These are phyloP conservation scores for Chenopodium quinoa DNA, from an alignment of 148 eudicot species.

Conservation along the genomic window DNA sequence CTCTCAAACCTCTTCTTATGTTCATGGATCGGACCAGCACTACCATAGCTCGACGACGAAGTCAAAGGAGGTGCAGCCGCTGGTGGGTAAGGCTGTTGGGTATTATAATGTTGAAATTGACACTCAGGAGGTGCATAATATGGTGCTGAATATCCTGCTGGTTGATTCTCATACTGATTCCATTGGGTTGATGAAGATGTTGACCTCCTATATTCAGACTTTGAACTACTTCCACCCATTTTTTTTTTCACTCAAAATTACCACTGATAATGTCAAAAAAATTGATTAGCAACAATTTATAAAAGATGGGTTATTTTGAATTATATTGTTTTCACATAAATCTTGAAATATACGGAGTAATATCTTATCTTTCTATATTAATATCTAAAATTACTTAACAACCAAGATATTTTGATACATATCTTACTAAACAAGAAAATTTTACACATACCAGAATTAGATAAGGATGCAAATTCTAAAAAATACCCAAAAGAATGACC, in stretches of 20 bases:
- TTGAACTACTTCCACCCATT: conserved; percentile 55
- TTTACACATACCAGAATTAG: background rate
- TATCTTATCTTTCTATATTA: background rate
- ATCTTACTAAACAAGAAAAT: background rate
- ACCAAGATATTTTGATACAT: background rate
- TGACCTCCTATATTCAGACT: conserved; percentile 25
- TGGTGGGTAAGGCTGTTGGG: conserved; percentile 16
- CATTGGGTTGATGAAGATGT: conserved; percentile 23
- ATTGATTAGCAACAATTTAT: too few relatives aligned
- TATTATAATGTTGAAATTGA: conserved; percentile 30
- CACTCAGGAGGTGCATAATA: conserved; percentile 32
- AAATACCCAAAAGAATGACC: background rate
- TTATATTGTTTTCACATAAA: background rate
- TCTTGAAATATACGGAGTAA: too few relatives aligned
- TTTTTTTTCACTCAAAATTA: conserved; percentile 11
- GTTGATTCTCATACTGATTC: conserved; percentile 31
- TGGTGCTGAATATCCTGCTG: conserved; percentile 38
- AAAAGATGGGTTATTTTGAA: background rate
- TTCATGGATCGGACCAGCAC: conserved; percentile 20
- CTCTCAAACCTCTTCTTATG: conserved; percentile 59
- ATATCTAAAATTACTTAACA: background rate
- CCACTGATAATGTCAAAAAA: background rate
- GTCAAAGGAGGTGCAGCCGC: conserved; percentile 10
- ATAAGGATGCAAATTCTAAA: background rate
- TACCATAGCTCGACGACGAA: conserved; percentile 33